A percentile compares a stretch with the other conserved stretches of the same genome.
Evolutionary conservation across 352 stramenopile genomes (phyloP).

Genomic region (Phytophthora citrophthora): DNA sequence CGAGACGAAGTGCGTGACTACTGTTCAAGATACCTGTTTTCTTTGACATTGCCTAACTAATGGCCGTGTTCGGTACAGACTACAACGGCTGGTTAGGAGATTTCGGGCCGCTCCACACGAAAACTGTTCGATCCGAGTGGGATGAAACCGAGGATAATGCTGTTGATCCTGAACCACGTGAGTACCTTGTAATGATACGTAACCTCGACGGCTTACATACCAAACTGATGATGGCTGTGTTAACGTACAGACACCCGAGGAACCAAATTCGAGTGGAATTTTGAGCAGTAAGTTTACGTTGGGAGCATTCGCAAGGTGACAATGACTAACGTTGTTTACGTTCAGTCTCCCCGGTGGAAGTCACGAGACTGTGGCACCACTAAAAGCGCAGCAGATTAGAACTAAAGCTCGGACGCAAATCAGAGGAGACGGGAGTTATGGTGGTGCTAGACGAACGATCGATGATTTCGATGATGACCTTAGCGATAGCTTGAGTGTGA

Average conservation of each 20-base stretch:
- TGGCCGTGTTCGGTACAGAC: constrained; percentile 30
- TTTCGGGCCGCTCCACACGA: constrained; percentile 76
- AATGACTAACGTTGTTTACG: constrained; percentile 6
- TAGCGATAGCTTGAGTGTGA: constrained; percentile 41
- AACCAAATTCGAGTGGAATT: constrained; percentile 69
- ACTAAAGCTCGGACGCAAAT: constrained; percentile 1
- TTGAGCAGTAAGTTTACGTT: constrained; percentile 49
- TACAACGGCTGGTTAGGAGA: constrained; percentile 82
- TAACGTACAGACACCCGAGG: constrained; percentile 9
- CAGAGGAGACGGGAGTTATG: constrained; percentile 11
- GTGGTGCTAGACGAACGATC: constrained; percentile 2
- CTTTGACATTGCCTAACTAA: background rate
- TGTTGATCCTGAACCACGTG: constrained; percentile 30
- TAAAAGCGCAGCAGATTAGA: background rate
- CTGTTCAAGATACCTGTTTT: background rate
- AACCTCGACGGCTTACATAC: background rate
- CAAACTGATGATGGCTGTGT: background rate
- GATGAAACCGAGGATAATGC: constrained; percentile 35
- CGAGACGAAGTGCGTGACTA: constrained; percentile 32
- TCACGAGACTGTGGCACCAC: constrained; percentile 10
- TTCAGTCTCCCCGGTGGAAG: constrained; percentile 27
- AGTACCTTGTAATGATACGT: background rate
- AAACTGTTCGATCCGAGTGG: constrained; percentile 66
- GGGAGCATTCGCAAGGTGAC: no score
- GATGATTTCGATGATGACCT: constrained; percentile 30